Evolutionary conservation across 169 alveolate genomes (phyloP).

Genomic region (Cryptosporidium sp.): DNA sequence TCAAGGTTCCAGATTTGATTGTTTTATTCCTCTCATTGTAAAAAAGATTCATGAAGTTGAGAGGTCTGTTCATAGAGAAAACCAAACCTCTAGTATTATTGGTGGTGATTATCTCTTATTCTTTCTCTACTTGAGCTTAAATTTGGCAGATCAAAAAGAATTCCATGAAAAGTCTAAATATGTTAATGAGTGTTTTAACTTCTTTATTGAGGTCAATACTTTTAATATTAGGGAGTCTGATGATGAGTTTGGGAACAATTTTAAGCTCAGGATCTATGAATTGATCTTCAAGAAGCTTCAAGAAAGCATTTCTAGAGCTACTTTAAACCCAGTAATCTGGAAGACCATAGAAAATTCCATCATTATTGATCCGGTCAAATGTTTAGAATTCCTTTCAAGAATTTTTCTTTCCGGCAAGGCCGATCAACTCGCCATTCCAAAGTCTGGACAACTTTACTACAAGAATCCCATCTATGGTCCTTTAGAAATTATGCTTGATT

Average conservation of each 20-base stretch:
- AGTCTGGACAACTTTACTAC: background rate
- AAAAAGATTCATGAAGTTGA: constrained; percentile 15
- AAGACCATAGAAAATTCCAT: constrained; percentile 30
- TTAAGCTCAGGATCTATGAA: constrained; percentile 26
- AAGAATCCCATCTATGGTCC: background rate
- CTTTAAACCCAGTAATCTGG: background rate
- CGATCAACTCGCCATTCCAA: background rate
- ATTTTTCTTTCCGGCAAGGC: background rate
- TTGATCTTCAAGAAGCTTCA: background rate
- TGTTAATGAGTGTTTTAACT: constrained; percentile 45
- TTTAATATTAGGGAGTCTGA: constrained; percentile 43
- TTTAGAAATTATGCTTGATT: background rate
- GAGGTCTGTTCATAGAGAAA: background rate
- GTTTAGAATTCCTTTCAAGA: constrained; percentile 1
- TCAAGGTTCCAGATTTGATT: background rate
- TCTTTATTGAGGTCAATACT: constrained; percentile 23
- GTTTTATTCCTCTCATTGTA: background rate
- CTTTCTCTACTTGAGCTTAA: constrained; percentile 14
- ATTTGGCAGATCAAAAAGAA: background rate
- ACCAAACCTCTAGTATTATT: background rate
- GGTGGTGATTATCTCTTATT: constrained; percentile 23
- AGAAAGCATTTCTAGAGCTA: background rate
- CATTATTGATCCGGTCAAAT: constrained; percentile 25
- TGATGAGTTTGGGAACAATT: constrained; percentile 21
- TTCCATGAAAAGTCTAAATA: background rate